These are phyloP conservation scores for Narthecium ossifragum DNA, from an alignment of 106 monocot genomes.

Conservation along the genomic window DNA sequence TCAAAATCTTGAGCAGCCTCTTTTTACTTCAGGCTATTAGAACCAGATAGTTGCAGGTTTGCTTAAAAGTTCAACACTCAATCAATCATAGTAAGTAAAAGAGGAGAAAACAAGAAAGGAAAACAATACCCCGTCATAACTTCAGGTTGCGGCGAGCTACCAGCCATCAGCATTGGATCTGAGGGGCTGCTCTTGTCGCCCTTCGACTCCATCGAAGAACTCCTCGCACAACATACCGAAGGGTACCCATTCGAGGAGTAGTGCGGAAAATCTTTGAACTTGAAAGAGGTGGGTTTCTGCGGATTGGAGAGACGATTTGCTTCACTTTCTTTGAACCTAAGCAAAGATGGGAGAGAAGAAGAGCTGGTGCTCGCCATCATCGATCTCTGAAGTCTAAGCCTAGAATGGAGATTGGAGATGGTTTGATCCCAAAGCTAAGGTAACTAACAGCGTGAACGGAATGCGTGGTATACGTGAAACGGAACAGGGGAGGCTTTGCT, in stretches of 20 bases:
- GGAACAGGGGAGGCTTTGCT: not conserved
- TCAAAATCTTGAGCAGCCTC: too few relatives aligned
- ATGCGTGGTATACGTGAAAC: not conserved
- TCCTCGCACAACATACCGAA: not conserved
- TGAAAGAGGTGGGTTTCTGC: not conserved
- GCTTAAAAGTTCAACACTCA: too few relatives aligned
- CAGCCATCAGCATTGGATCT: not conserved
- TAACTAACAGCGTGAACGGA: too few relatives aligned
- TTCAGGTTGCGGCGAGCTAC: not conserved
- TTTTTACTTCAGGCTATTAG: too few relatives aligned
- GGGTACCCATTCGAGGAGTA: not conserved
- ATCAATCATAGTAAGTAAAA: too few relatives aligned
- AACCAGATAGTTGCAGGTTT: too few relatives aligned
- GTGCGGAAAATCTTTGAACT: not conserved
- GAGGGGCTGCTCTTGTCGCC: not conserved
- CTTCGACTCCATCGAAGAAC: not conserved
- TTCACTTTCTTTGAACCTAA: too few relatives aligned
- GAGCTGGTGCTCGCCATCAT: not conserved
- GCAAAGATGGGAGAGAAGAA: not conserved
- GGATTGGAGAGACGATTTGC: too few relatives aligned
- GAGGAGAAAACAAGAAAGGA: too few relatives aligned
- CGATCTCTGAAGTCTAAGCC: not conserved
- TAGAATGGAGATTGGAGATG: too few relatives aligned
- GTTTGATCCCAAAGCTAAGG: too few relatives aligned
- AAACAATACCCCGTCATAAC: conserved; percentile 9